Conservation (phyloP, 2,329 filamentous ascomycete genomes). For the Alternaria sp. region DNA sequence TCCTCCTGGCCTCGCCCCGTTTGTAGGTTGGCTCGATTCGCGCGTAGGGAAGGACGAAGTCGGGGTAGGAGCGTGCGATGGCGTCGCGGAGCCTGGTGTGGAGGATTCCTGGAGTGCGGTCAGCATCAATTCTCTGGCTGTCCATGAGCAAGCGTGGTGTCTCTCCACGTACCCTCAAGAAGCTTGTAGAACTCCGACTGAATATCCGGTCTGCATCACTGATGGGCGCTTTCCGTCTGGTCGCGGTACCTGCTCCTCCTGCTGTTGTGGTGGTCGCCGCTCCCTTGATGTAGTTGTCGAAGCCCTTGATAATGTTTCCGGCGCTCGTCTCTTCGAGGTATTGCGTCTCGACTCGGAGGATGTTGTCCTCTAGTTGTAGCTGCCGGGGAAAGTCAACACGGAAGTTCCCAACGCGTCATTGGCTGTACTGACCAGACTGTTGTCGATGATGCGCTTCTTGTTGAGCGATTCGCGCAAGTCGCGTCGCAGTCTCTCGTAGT, state of each 20-base stretch:
- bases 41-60: conserved; percentile 55
- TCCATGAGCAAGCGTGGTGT: not conserved
- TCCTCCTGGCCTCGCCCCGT: conserved; percentile 44
- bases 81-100: conserved; percentile 46
- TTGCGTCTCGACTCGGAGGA: conserved; percentile 79
- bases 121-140: conserved; percentile 10
- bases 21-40: conserved; percentile 54
- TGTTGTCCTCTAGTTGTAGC: conserved; percentile 76
- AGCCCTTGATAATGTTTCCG: conserved; percentile 96
- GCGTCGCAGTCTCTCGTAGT: conserved; percentile 74
- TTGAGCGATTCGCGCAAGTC: conserved; percentile 71
- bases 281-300: conserved; percentile 98
- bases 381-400: conserved; percentile 40
- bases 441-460: conserved; percentile 69
- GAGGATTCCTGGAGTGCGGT: conserved; percentile 46
- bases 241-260: conserved; percentile 46
- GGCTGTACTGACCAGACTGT: conserved; percentile 58
- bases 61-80: conserved; percentile 57
- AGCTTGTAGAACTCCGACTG: conserved; percentile 52
- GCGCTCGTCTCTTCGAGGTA: conserved; percentile 86
- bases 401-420: not conserved
- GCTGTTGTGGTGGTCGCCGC: conserved; percentile 64
- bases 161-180: conserved; percentile 42
- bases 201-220: conserved; percentile 78
- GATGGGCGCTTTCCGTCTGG: conserved; percentile 68